Evolutionary conservation across 2,329 filamentous ascomycete species (phyloP), one percentile per base, ranked within the genome.

Genomic region (Aspergillus ochraceoroseus): DNA sequence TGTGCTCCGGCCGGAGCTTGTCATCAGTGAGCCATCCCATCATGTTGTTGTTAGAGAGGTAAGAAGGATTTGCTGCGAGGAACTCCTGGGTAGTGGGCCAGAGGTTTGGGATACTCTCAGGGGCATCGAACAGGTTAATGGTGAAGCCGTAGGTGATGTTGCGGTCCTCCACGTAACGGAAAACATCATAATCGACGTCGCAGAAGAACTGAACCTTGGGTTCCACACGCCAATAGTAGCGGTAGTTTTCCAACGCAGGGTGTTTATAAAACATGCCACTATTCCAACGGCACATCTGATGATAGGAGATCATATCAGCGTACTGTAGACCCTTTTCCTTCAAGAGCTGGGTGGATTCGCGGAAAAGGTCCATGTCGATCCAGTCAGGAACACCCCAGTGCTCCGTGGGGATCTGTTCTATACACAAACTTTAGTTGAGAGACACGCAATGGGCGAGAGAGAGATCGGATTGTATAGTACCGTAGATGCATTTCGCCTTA

Each of bases 91-190:
- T 96, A 66, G 95, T 87, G n/a, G 92, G 90, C 92, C 92, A 98
- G 18, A 98, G 74, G 0, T 80, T 84, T 2, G 86, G 81, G 32
- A 98, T 86, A 28, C 85, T 90, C 57, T 87, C 75, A 8, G 92
- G 87, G 20, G 83, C 82, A 66, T 98, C 92, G 73, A 94, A 96
- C 29, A 98, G 80, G 67, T 87, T 95, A 70, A 98, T 94, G 49
- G 90, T 96, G 71, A 96, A 98, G 50, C 92, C 92, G 66, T 98
- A 98, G 3, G 90, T 96, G 70, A 96, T 95, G 74, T 98, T 95
- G 72, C 94, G 80, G 67, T 98, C 92, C 57, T 87, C 79, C 92
- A 98, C 95, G 71, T 87, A 98, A 49, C 85, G 83, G 75, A 98
- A 98, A 36, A 98, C 85, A 61, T 98, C 92, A 68, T 98, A 98